phyloP scores from a whole-genome alignment of 306 rosid species.

The Pterocarpus santalinus region DNA sequence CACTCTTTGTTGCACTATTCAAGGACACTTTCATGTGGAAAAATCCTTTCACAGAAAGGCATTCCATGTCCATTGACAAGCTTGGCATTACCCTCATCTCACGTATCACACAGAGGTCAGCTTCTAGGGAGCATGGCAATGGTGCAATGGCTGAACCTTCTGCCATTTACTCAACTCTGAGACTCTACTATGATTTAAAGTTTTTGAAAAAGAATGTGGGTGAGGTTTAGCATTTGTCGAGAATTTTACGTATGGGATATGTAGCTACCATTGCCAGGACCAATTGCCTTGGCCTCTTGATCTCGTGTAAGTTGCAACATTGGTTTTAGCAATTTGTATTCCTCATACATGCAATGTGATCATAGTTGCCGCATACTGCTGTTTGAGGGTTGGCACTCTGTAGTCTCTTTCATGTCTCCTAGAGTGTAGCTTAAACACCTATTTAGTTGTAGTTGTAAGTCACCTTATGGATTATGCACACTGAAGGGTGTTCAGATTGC shows the following conservation, averaged over 20 bases:
- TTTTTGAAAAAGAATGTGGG: constrained; percentile 33
- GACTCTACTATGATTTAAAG: constrained; percentile 53
- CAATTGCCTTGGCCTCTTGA: constrained; percentile 10
- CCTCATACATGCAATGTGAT: too few species aligned
- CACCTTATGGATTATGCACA: too few species aligned
- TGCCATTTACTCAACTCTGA: constrained; percentile 60
- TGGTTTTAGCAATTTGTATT: too few species aligned
- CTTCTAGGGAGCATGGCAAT: constrained; percentile 45
- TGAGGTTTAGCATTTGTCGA: constrained; percentile 19
- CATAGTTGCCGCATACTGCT: too few species aligned
- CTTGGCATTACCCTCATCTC: constrained; percentile 75
- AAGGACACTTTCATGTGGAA: constrained; percentile 81
- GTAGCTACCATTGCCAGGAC: constrained; percentile 3
- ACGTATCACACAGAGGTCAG: constrained; percentile 44
- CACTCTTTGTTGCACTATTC: constrained; percentile 82
- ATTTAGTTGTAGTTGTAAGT: too few species aligned
- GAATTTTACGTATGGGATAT: neutral
- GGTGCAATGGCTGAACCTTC: constrained; percentile 79
- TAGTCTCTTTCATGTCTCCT: too few species aligned
- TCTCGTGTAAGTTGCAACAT: neutral
- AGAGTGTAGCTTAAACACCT: too few species aligned
- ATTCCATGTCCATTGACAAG: constrained; percentile 63
- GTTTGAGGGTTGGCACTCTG: too few species aligned
- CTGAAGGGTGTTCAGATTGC: too few species aligned
- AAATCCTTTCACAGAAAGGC: constrained; percentile 79